Evolutionary conservation across 495 filamentous ascomycete genomes (phyloP).

Genomic region (Penicillium longicatenatum): DNA sequence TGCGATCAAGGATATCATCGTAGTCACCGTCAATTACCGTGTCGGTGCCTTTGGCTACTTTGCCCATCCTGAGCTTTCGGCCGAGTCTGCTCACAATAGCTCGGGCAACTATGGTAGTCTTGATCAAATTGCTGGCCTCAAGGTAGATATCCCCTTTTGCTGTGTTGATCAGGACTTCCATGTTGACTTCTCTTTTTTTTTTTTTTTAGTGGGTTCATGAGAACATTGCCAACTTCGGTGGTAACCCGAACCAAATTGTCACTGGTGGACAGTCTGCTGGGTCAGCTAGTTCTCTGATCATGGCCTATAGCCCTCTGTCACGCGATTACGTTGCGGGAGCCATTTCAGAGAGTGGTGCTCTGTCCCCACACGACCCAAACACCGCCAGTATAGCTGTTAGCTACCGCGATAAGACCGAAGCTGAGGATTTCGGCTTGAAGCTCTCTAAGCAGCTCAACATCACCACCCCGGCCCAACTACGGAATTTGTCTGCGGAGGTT

Average conservation of each 20-base stretch:
- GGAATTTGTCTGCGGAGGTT: background rate
- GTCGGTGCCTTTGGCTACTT: constrained; percentile 37
- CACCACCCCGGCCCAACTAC: background rate
- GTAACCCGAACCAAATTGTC: constrained; percentile 22
- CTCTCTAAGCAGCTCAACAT: constrained; percentile 9
- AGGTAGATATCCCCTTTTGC: too few relatives aligned
- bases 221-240: constrained; percentile 36
- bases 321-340: constrained; percentile 6
- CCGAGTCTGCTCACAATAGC: background rate
- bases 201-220: constrained; percentile 34
- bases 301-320: constrained; percentile 17
- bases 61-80: constrained; percentile 11
- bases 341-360: constrained; percentile 24
- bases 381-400: constrained; percentile 16
- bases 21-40: constrained; percentile 45
- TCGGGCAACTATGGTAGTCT: constrained; percentile 30
- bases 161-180: too few relatives aligned
- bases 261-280: constrained; percentile 52
- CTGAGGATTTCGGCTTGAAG: constrained; percentile 12
- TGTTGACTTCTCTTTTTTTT: constrained; percentile 24
- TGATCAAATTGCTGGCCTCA: constrained; percentile 14
- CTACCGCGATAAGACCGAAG: constrained; percentile 17
- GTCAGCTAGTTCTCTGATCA: constrained; percentile 40
- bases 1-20: constrained; percentile 34
- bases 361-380: constrained; percentile 15